Percentiles rank a stretch among this genome's conserved stretches.
These are phyloP conservation scores for Candida nanaspora DNA, from an alignment of 805 yeast species.

Conservation along the genomic window DNA sequence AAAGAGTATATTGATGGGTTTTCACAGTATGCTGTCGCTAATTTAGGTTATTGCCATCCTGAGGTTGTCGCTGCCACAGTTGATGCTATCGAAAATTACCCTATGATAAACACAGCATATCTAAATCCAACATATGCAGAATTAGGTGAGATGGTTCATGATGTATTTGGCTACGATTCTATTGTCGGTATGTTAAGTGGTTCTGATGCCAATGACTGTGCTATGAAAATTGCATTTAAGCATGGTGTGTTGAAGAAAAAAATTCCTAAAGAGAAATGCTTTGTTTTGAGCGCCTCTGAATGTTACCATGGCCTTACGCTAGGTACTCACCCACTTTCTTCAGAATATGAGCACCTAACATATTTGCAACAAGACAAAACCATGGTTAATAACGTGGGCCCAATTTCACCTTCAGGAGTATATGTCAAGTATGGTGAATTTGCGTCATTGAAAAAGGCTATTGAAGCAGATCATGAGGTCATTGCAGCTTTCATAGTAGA, in stretches of 20 bases:
- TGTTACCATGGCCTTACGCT: slow-evolving; percentile 97
- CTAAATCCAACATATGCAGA: slow-evolving; percentile 42
- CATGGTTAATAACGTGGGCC: slow-evolving; percentile 78
- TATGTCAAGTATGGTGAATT: slow-evolving; percentile 27
- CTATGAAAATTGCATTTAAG: slow-evolving; percentile 83
- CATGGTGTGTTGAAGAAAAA: slow-evolving; percentile 58
- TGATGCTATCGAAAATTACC: not conserved
- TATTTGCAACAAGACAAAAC: not conserved
- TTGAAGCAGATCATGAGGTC: slow-evolving; percentile 79
- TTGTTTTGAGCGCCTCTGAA: slow-evolving; percentile 75
- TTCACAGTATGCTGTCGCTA: slow-evolving; percentile 80
- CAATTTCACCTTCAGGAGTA: slow-evolving; percentile 61
- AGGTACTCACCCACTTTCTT: slow-evolving; percentile 85
- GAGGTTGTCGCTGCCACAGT: slow-evolving; percentile 56
- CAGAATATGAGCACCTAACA: not conserved
- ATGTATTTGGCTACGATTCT: not conserved
- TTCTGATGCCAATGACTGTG: slow-evolving; percentile 84
- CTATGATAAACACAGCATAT: slow-evolving; percentile 40
- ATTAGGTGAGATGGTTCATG: slow-evolving; percentile 47
- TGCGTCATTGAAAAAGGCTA: slow-evolving; percentile 62
- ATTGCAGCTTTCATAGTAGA: slow-evolving; percentile 87
- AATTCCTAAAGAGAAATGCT: slow-evolving; percentile 43
- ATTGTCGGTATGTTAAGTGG: slow-evolving; percentile 55
- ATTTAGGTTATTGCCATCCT: slow-evolving; percentile 83
- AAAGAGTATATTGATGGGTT: slow-evolving; percentile 67